Evolutionary conservation across 2,329 filamentous ascomycete genomes (phyloP).

Genomic region (Pseudohalonectria lignicola): DNA sequence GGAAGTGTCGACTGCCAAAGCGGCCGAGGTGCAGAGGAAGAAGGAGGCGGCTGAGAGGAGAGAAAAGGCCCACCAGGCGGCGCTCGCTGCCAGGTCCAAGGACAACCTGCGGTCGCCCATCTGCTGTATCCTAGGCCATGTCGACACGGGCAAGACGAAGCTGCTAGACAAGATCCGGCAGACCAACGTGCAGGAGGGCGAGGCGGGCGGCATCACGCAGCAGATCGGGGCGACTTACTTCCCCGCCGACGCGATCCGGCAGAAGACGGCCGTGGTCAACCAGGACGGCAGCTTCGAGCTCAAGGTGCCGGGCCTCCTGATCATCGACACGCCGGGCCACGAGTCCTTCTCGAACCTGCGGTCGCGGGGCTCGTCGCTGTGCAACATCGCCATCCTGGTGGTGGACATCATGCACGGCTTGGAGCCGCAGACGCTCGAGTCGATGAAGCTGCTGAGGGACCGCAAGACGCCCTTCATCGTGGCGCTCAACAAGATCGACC

Average conservation of each 20-base stretch:
- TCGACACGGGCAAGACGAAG: conserved; percentile 99
- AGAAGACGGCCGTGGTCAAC: conserved; percentile 93
- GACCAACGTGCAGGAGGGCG: conserved; percentile 97
- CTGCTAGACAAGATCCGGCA: conserved; percentile 96
- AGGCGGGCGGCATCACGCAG: conserved; percentile 98
- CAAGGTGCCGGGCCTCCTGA: conserved; percentile 91
- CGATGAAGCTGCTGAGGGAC: conserved; percentile 86
- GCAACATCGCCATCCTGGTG: conserved; percentile 97
- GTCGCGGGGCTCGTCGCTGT: conserved; percentile 92
- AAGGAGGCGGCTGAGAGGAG: conserved; percentile 80
- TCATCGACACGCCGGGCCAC: conserved; percentile 98
- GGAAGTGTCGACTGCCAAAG: conserved; percentile 59
- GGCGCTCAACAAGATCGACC: conserved; percentile 98
- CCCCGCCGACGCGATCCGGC: conserved; percentile 81
- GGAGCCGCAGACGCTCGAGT: conserved; percentile 93
- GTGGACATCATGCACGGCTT: conserved; percentile 99
- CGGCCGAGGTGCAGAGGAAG: conserved; percentile 67
- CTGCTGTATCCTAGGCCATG: conserved; percentile 98
- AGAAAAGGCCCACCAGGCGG: conserved; percentile 83
- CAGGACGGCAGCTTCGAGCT: conserved; percentile 82
- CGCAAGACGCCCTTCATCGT: conserved; percentile 97
- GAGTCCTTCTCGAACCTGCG: conserved; percentile 99
- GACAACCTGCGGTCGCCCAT: conserved; percentile 95
- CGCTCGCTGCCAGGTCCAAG: conserved; percentile 79
- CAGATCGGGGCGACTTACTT: conserved; percentile 99